Evolutionary conservation across 2,329 filamentous ascomycete species (phyloP).

Genomic region (Orbilia quercus): DNA sequence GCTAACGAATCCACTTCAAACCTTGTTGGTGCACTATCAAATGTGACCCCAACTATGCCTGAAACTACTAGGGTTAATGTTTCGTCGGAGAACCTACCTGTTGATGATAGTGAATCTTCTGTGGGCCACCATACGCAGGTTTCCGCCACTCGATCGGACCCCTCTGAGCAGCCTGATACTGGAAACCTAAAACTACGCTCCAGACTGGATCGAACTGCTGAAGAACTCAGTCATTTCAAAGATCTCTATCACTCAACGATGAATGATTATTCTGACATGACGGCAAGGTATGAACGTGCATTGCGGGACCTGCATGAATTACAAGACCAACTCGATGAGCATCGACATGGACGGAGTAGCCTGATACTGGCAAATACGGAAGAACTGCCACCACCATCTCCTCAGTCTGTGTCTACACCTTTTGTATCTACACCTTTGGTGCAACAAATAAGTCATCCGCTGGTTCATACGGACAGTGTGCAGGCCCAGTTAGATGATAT

Average conservation of each 20-base stretch:
- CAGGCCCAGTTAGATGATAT: not conserved
- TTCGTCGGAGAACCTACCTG: not conserved
- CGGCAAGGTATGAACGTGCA: constrained; percentile 90
- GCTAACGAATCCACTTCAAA: not conserved
- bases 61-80: not conserved
- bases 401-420: constrained; percentile 67
- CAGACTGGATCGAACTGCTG: constrained; percentile 37
- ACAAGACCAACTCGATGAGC: constrained; percentile 85
- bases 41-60: not conserved
- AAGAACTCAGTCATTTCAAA: constrained; percentile 89
- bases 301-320: constrained; percentile 83
- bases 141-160: not conserved
- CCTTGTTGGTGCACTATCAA: not conserved
- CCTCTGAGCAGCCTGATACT: constrained; percentile 7
- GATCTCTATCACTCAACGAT: constrained; percentile 89
- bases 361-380: constrained; percentile 63
- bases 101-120: not conserved
- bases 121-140: not conserved
- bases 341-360: constrained; percentile 70
- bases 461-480: constrained; percentile 59
- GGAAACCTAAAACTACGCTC: constrained; percentile 44
- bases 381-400: constrained; percentile 38
- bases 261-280: constrained; percentile 81
- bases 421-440: constrained; percentile 64
- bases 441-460: constrained; percentile 37